These are phyloP conservation scores for Orychophragmus violaceus DNA, from an alignment of 345 rosid genomes.

Conservation along the genomic window DNA sequence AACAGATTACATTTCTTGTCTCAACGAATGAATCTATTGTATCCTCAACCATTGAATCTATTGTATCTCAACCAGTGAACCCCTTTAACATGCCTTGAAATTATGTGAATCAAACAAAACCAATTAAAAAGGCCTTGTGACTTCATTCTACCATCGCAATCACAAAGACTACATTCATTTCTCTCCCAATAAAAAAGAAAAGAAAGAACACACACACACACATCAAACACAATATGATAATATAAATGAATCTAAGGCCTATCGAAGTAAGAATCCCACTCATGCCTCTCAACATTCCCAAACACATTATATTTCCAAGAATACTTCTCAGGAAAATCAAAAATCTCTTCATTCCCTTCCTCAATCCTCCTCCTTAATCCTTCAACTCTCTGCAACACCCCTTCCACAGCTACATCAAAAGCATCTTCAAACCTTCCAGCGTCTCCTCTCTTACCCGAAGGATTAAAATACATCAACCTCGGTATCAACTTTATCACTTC, in stretches of 20 bases:
- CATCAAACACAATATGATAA: background rate
- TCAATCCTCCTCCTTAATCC: slow-evolving; percentile 32
- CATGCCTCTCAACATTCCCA: slow-evolving; percentile 44
- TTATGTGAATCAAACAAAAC: background rate
- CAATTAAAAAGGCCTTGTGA: background rate
- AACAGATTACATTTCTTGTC: too few species aligned
- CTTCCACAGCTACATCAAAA: slow-evolving; percentile 61
- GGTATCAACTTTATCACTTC: slow-evolving; percentile 60
- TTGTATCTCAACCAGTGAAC: background rate
- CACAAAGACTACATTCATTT: slow-evolving; percentile 7
- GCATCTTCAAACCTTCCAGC: slow-evolving; percentile 61
- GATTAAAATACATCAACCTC: slow-evolving; percentile 55
- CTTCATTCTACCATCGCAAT: background rate
- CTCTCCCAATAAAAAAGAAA: background rate
- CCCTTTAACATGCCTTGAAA: background rate
- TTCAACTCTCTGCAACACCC: slow-evolving; percentile 53
- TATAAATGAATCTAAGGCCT: slow-evolving; percentile 8
- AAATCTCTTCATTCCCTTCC: slow-evolving; percentile 32
- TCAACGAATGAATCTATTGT: too few species aligned
- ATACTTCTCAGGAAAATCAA: slow-evolving; percentile 39
- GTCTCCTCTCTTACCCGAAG: slow-evolving; percentile 26
- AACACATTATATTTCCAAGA: slow-evolving; percentile 56
- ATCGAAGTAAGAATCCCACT: slow-evolving; percentile 61
- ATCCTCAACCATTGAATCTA: too few species aligned
- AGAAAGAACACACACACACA: background rate